Evolutionary conservation across 2,329 filamentous ascomycete species (phyloP), one percentile per base, ranked within the genome.

Genomic region (Mycosphaerelloides madeirae): DNA sequence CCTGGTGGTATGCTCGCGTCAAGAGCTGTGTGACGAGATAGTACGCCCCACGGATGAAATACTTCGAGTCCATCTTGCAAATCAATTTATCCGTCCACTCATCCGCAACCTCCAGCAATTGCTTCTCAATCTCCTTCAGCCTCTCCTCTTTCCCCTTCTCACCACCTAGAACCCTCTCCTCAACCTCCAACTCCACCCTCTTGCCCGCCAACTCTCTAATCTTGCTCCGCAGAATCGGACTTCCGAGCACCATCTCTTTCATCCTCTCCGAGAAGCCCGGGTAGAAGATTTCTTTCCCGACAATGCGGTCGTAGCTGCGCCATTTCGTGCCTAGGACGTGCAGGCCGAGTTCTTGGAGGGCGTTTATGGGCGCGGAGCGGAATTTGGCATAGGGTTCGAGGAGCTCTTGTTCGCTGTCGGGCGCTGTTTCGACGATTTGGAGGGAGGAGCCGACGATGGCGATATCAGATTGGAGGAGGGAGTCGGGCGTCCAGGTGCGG

Each of bases 51-150:
- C 93, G 76, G 56, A 98, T 95, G 62, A 97, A 97, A 2, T 80
- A 74, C 64, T 90, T 94, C 73, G 85, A 94, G 68, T 98, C 93
- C 77, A 97, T 91, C 69, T 98, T 98, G 78, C 91, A 97, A 50
- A 98, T 96, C 93, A 98, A 97, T 52, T 84, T 81, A 62, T 95
- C 88, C 18, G 89, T 87, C 78, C 93, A 83, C 54, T 84, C 83
- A 52, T 93, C 87, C 3, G 87, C 85, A 3, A 96, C 83, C 61
- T 95, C 83, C 43, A 81, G 76, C 35, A 98, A 71, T 46, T 83
- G 83, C 29, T 75, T 73, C 60, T 89, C 82, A 44, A 97, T 79
- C 57, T 85, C 50, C 20, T 38, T 47, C 41, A 43, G 35, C 34
- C 48, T 39, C 14, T 34, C 38, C 15, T 38, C 74, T 61, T 77